phyloP scores from a whole-genome alignment of 2,329 filamentous ascomycete genomes.

The Tolypocladium paradoxum region DNA sequence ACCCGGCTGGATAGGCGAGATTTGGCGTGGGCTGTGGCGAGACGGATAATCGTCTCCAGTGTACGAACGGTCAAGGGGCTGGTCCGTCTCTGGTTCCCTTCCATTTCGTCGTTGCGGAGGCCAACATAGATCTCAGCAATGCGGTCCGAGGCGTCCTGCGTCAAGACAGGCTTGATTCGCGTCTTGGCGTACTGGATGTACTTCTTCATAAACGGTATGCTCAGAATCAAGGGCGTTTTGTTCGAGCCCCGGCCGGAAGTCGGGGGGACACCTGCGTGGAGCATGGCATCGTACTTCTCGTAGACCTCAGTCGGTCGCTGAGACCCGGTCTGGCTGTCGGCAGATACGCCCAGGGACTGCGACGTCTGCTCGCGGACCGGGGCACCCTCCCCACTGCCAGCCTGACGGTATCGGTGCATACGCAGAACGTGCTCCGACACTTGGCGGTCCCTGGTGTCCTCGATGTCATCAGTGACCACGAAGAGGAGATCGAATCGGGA shows the following conservation, averaged over 20 bases:
- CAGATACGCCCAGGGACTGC: constrained; percentile 78
- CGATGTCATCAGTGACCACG: constrained; percentile 95
- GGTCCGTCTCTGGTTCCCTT: constrained; percentile 85
- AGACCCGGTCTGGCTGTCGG: constrained; percentile 64
- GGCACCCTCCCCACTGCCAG: constrained; percentile 86
- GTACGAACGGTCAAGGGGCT: constrained; percentile 95
- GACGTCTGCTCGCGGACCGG: constrained; percentile 80
- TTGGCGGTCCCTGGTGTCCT: constrained; percentile 81
- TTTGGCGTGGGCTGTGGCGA: constrained; percentile 93
- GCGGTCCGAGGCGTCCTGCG: constrained; percentile 82
- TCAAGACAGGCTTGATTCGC: constrained; percentile 79
- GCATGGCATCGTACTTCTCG: constrained; percentile 93
- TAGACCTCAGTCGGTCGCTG: constrained; percentile 77
- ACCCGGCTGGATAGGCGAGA: constrained; percentile 78
- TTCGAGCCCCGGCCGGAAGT: constrained; percentile 63
- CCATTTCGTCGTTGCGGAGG: constrained; percentile 89
- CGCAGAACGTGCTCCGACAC: constrained; percentile 94
- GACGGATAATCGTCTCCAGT: constrained; percentile 93
- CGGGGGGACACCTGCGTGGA: constrained; percentile 80
- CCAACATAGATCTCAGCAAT: constrained; percentile 87
- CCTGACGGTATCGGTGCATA: constrained; percentile 92
- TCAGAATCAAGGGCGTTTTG: constrained; percentile 77
- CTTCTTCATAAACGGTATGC: constrained; percentile 98
- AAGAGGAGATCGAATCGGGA: constrained; percentile 98
- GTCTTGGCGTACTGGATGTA: constrained; percentile 98